A percentile compares a stretch with the other conserved stretches of the same genome.
These are phyloP conservation scores for Cercospora berteroae DNA, from an alignment of 2,329 filamentous ascomycete genomes.

Conservation along the genomic window DNA sequence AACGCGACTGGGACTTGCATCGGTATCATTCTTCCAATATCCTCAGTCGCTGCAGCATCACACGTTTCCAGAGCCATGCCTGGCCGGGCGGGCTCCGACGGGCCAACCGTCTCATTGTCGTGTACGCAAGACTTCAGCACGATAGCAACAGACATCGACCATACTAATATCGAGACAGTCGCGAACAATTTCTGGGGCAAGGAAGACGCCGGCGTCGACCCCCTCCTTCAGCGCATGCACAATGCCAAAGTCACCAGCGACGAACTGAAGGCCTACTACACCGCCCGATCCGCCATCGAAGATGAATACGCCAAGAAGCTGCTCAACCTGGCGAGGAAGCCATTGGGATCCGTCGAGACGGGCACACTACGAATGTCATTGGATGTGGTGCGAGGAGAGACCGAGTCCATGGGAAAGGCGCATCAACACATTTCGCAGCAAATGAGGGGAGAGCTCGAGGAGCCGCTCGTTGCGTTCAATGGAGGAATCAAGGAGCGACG, in stretches of 20 bases:
- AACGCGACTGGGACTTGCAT: not conserved
- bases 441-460: constrained; percentile 95
- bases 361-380: constrained; percentile 81
- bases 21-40: not conserved
- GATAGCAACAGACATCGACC: not conserved
- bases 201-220: constrained; percentile 91
- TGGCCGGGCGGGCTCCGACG: constrained; percentile 35
- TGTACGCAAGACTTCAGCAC: constrained; percentile 28
- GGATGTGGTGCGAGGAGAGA: constrained; percentile 82
- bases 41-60: constrained; percentile 4
- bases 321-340: constrained; percentile 78
- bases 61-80: constrained; percentile 31
- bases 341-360: constrained; percentile 81
- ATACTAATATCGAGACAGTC: constrained; percentile 57
- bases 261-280: constrained; percentile 89
- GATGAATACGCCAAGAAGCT: constrained; percentile 94
- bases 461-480: constrained; percentile 85
- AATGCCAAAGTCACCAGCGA: constrained; percentile 92
- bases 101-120: constrained; percentile 39
- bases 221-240: constrained; percentile 90
- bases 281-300: constrained; percentile 85
- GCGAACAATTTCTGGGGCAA: constrained; percentile 99
- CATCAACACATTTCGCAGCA: constrained; percentile 86
- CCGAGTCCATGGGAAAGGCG: constrained; percentile 90
- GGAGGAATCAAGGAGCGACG: constrained; percentile 94